These are phyloP conservation scores for Avena sativa DNA, from an alignment of 176 grass and related monocot genomes.

Conservation along the genomic window DNA sequence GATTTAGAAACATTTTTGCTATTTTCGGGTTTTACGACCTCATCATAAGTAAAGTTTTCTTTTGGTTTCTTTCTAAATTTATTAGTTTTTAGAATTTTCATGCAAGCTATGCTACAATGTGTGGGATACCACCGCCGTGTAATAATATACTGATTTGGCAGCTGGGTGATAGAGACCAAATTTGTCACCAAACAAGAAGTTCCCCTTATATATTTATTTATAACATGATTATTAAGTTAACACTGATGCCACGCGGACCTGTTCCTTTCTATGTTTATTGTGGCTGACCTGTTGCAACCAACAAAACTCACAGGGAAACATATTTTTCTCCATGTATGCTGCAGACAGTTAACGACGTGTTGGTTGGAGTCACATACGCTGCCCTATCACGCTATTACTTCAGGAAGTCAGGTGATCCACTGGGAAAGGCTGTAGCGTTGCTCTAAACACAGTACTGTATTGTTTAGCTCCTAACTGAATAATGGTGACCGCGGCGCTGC, in stretches of 20 bases:
- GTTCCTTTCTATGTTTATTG: not conserved
- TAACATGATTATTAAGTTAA: not conserved
- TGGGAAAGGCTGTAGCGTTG: not conserved
- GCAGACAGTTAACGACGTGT: conserved; percentile 91
- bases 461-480: not conserved
- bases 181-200: not conserved
- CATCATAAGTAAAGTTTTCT: too few species aligned
- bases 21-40: too few species aligned
- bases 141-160: not conserved
- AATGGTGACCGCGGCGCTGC: not conserved
- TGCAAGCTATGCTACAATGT: not conserved
- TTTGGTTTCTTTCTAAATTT: not conserved
- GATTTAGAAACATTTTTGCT: too few species aligned
- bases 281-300: not conserved
- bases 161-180: not conserved
- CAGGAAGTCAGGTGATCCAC: conserved; percentile 63
- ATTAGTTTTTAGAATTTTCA: not conserved
- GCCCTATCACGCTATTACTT: conserved; percentile 79
- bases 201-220: not conserved
- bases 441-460: not conserved
- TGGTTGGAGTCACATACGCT: conserved; percentile 73
- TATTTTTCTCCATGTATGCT: not conserved
- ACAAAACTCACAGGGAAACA: not conserved
- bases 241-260: not conserved
- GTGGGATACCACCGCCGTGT: not conserved